Percentiles rank a stretch among this genome's conserved stretches.
Evolutionary conservation across 371 early-diverging fungal species (phyloP).

Genomic region (Mucor irregularis): DNA sequence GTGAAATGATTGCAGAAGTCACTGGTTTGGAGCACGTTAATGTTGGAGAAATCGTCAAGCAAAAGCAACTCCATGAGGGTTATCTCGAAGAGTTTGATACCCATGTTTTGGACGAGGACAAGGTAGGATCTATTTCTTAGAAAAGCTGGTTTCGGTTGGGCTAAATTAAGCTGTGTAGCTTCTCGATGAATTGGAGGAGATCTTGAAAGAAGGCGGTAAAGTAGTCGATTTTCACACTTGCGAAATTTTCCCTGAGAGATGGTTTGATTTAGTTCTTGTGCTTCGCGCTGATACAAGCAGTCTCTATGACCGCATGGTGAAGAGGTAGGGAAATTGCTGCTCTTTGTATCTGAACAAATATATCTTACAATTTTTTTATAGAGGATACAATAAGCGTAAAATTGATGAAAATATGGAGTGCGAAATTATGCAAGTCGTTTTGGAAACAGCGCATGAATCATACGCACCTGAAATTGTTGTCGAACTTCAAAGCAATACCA

Average conservation of each 20-base stretch:
- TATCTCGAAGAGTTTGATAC: constrained; percentile 89
- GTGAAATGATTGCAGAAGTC: constrained; percentile 77
- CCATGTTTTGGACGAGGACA: constrained; percentile 91
- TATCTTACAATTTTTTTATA: constrained; percentile 19
- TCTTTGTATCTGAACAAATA: background rate
- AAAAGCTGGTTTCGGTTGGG: background rate
- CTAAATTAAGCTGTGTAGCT: constrained; percentile 44
- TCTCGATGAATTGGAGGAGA: constrained; percentile 85
- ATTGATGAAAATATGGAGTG: constrained; percentile 96
- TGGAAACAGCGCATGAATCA: constrained; percentile 88
- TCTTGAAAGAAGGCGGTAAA: constrained; percentile 77
- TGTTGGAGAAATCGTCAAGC: constrained; percentile 88
- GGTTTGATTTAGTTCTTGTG: constrained; percentile 97
- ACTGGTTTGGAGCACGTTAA: constrained; percentile 79
- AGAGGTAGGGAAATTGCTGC: constrained; percentile 54
- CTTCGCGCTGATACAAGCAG: constrained; percentile 79
- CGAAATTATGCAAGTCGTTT: constrained; percentile 97
- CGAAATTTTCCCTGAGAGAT: constrained; percentile 93
- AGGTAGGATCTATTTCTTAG: constrained; percentile 45
- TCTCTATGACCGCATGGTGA: constrained; percentile 84
- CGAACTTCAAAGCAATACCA: constrained; percentile 77
- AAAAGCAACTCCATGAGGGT: constrained; percentile 85
- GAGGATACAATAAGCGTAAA: constrained; percentile 89
- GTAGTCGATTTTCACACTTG: constrained; percentile 94
- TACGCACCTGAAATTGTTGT: constrained; percentile 82